phyloP scores from a whole-genome alignment of 345 rosid genomes.

The Eucalyptus polybractea region DNA sequence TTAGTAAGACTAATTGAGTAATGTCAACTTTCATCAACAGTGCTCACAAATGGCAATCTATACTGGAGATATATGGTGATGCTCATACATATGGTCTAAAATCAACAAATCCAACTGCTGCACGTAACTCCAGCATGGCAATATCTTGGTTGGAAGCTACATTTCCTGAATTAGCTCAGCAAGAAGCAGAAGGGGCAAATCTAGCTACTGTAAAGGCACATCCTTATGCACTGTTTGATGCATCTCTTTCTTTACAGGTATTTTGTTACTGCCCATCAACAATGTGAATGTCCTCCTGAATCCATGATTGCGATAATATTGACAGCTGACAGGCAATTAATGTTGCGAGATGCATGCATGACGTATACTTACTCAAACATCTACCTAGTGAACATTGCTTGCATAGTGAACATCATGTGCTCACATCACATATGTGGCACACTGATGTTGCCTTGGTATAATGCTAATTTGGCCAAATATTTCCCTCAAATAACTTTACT shows the following conservation, averaged over 20 bases:
- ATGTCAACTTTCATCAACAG: constrained; percentile 23
- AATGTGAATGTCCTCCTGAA: not conserved
- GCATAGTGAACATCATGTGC: not conserved
- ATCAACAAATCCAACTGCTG: constrained; percentile 51
- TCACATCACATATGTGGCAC: not conserved
- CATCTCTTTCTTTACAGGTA: constrained; percentile 94
- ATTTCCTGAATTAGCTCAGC: constrained; percentile 67
- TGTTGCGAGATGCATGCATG: not conserved
- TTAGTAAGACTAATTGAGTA: not conserved
- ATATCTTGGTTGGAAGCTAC: constrained; percentile 92
- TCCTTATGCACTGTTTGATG: constrained; percentile 66
- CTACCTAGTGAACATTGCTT: not conserved
- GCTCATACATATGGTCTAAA: constrained; percentile 66
- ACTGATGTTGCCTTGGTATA: not conserved
- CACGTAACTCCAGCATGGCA: constrained; percentile 64
- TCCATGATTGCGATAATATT: not conserved
- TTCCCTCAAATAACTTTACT: not conserved
- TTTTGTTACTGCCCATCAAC: not conserved
- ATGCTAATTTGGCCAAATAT: not conserved
- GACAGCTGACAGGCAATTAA: not conserved
- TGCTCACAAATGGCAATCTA: constrained; percentile 66
- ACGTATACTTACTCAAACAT: not conserved
- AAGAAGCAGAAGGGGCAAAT: constrained; percentile 31
- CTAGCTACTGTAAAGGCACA: constrained; percentile 44
- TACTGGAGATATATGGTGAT: constrained; percentile 76